phyloP scores from a whole-genome alignment of 306 rosid species.

The Urtica urens region DNA sequence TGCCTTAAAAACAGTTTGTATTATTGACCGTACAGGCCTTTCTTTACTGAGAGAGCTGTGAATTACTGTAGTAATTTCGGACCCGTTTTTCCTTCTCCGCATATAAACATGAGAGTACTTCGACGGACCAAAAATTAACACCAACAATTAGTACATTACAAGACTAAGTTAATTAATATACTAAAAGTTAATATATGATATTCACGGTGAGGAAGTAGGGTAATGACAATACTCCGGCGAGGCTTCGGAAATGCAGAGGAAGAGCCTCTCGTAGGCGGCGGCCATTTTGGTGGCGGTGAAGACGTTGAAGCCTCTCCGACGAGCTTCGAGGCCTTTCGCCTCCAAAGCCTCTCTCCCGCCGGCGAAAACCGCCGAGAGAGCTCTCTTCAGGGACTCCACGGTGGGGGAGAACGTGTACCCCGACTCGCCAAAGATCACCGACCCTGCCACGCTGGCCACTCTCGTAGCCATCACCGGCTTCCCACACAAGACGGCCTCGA shows the following conservation, averaged over 20 bases:
- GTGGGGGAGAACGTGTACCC: slow-evolving; percentile 69
- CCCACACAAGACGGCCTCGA: slow-evolving; percentile 52
- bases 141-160: too few relatives aligned
- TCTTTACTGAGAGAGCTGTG: too few relatives aligned
- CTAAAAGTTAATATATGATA: too few relatives aligned
- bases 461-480: slow-evolving; percentile 60
- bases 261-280: slow-evolving; percentile 58
- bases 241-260: slow-evolving; percentile 48
- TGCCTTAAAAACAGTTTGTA: too few relatives aligned
- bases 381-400: slow-evolving; percentile 36
- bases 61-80: too few relatives aligned
- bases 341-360: slow-evolving; percentile 34
- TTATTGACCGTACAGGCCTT: too few relatives aligned
- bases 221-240: slow-evolving; percentile 39
- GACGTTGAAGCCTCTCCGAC: slow-evolving; percentile 48
- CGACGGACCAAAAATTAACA: too few relatives aligned
- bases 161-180: too few relatives aligned
- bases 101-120: too few relatives aligned
- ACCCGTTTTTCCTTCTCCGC: too few relatives aligned
- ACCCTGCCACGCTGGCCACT: slow-evolving; percentile 63
- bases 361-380: slow-evolving; percentile 23
- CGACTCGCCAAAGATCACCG: slow-evolving; percentile 45
- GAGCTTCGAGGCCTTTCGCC: slow-evolving; percentile 43
- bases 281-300: slow-evolving; percentile 69
- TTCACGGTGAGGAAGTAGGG: slow-evolving; percentile 12